A percentile compares a stretch with the other conserved stretches of the same genome.
Evolutionary conservation across 1,284 basidiomycete species (phyloP).

Genomic region (Sanghuangporus sanghuang): DNA sequence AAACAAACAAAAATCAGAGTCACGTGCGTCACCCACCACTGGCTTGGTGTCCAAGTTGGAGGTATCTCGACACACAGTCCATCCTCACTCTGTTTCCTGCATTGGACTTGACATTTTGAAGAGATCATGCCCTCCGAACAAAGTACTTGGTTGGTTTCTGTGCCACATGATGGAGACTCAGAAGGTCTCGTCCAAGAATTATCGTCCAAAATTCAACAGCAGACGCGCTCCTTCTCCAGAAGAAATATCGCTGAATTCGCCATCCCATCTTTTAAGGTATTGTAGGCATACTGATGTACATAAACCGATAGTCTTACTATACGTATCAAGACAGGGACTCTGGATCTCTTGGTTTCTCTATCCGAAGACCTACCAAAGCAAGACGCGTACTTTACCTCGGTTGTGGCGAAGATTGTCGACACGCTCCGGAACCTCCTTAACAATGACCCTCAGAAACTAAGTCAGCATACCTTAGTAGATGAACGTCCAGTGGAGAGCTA

Average conservation of each 20-base stretch:
- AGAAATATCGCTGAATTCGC: conserved; percentile 50
- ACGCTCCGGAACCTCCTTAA: conserved; percentile 88
- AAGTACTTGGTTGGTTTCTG: conserved; percentile 75
- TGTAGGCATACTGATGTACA: not conserved
- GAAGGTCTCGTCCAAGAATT: conserved; percentile 66
- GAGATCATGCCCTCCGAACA: conserved; percentile 75
- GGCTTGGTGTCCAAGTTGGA: too few relatives aligned
- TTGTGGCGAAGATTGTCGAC: conserved; percentile 92
- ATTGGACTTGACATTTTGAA: not conserved
- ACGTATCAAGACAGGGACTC: conserved; percentile 78
- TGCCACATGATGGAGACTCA: conserved; percentile 71
- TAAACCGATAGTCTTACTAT: not conserved
- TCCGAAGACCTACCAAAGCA: conserved; percentile 93
- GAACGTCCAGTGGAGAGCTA: conserved; percentile 82
- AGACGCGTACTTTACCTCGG: conserved; percentile 83
- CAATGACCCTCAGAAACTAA: conserved; percentile 80
- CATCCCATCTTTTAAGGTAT: conserved; percentile 77
- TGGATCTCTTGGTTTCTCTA: conserved; percentile 84
- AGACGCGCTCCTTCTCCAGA: conserved; percentile 44
- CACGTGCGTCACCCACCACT: too few relatives aligned
- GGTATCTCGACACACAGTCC: too few relatives aligned
- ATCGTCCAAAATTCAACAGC: conserved; percentile 46
- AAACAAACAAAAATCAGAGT: too few relatives aligned
- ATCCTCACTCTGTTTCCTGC: not conserved
- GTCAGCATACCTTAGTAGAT: conserved; percentile 82